Evolutionary conservation across 106 monocot genomes (phyloP), one percentile per base, ranked within the genome.

Genomic region (Phalaenopsis equestris): DNA sequence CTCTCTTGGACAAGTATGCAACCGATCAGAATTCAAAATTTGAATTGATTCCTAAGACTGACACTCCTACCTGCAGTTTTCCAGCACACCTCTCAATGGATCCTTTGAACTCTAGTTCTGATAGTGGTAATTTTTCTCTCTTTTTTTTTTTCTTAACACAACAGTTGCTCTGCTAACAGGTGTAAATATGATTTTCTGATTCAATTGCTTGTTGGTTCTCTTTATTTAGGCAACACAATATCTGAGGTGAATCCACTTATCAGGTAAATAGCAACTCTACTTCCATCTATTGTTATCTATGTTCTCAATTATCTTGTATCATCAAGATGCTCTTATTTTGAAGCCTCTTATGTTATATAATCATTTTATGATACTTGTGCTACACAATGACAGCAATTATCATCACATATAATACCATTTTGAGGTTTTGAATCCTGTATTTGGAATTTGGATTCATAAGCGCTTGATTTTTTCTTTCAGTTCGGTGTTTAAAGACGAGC

Each of bases 111-210:
- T 79, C 79, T 21, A 37, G 16, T 83, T 80, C 86, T 19, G 76
- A 76, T 76, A 72, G 4, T 82, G 82, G 86, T 86, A 82, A 80
- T 14, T 70, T 7, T 23, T 46, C n/a, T 46, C 19, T 79, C 2
- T 75, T 21, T 61, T 24, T 6, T 45, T 36, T 7, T 61, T 56
- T 73, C 7, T 9, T 9, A 48, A 52, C 10, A 30, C 36, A 7
- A 2, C 16, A 42, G 4, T 18, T 75, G 3, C 42, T 56, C 17
- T 80, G 6, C 38, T 41, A 3, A 73, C 41, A 12, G 3, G 24
- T 75, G 8, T 52, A 52, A 5, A 48, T 17, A 70, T 37, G 11
- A 67, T 81, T 80, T 81, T 56, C 75, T 75, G 24, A 75, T 72
- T 42, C 19, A 17, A 1, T 38, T 73, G 9, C n/a, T 39, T 73